A percentile compares a stretch with the other conserved stretches of the same genome.
Evolutionary conservation across 2,329 filamentous ascomycete genomes (phyloP).

Genomic region (Neurospora sp.): DNA sequence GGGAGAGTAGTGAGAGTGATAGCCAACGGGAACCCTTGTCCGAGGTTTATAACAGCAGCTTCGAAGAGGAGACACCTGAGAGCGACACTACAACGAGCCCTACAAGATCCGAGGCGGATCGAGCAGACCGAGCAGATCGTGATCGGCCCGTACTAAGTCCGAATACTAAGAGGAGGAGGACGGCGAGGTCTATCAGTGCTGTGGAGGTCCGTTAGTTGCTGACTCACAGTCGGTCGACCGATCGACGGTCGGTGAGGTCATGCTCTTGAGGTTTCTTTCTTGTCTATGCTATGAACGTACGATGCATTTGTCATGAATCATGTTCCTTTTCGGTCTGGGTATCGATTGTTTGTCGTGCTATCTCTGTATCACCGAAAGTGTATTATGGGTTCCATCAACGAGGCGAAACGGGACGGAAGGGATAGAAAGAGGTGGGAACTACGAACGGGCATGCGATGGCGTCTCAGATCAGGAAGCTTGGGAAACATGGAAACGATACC

Average conservation of each 20-base stretch:
- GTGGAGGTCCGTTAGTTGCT: constrained; percentile 21
- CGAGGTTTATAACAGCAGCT: constrained; percentile 31
- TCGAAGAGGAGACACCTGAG: constrained; percentile 15
- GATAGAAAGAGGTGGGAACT: background rate
- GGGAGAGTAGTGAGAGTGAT: background rate
- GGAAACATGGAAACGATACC: background rate
- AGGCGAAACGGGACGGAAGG: background rate
- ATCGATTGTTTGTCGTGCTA: background rate
- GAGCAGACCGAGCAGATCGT: constrained; percentile 5
- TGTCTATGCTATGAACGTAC: background rate
- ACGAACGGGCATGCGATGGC: background rate
- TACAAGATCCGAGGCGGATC: background rate
- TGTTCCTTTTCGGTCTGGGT: background rate
- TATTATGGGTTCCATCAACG: background rate
- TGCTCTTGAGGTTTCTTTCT: background rate
- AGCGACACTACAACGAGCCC: background rate
- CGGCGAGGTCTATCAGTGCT: constrained; percentile 15
- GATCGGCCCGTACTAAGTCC: constrained; percentile 21
- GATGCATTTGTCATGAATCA: background rate
- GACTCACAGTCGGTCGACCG: background rate
- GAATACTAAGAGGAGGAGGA: constrained; percentile 23
- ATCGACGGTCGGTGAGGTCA: background rate
- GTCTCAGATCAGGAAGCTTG: background rate
- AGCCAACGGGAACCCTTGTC: constrained; percentile 20
- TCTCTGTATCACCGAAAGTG: background rate